Evolutionary conservation across 1,139 yeast species (phyloP), one percentile per base, ranked within the genome.

Genomic region (Pneumocystis carinii): DNA sequence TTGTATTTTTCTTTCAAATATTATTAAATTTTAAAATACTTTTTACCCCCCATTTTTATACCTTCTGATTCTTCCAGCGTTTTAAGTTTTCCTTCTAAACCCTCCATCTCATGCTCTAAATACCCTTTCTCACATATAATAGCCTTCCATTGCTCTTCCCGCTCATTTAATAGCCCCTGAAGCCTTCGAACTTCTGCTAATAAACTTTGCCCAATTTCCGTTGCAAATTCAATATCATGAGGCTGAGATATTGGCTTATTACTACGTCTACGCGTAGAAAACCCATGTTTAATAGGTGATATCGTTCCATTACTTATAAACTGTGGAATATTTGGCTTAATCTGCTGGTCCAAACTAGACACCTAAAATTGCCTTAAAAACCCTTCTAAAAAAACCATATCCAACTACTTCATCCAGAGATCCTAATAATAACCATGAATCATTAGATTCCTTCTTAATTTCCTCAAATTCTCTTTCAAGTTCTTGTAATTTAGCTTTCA

Each of bases 191-290:
- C 88, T 74, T 90, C 95, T 36, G 81, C 77, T 37, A 90, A 78
- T 66, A 90, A 76, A 63, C 85, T 86, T 70, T 89, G 95, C 73
- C 94, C 86, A 66, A 90, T 76, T 1, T 89, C 94, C 63, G 90
- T 86, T 4, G 87, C 88, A 72, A 89, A 89, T 69, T 85, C 83
- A 76, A 87, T 83, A 68, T 88, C 92, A 69, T 83, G 67, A 2
- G 64, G 48, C 10, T 69, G 61, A 15, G 55, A 14, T 24, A 29
- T 8, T 15, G 14, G 7, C 14, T 24, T 19, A 1, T 27, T 5
- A 3, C 2, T 61, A 29, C 15, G 65, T 82, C 36, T 62, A 35
- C 42, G 67, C 67, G 35, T 56, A 57, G 55, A 64, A 64, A 60
- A 57, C 59, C 19, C 67, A 53, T n/a, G 63, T 12, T 3, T 64